Base-by-base conservation (phyloP, 164 flowering plant genomes). In the Brasenia schreberi region DNA sequence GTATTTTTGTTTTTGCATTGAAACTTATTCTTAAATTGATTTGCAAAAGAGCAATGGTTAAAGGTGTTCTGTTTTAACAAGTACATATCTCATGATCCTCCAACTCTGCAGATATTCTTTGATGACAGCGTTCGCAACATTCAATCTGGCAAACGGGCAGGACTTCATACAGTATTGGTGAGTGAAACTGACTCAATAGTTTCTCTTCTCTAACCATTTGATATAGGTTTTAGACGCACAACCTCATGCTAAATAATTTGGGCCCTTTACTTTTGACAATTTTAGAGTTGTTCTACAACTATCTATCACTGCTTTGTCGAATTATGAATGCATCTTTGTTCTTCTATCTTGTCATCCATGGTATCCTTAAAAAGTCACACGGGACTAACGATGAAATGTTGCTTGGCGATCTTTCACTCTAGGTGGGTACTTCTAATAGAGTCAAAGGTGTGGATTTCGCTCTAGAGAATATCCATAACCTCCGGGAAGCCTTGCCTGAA, bases 61-160 rank as follows among this genome's bases (percentile, higher is more conserved):
- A 18, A n/a, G 18, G 19, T 61, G 3, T 4, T 10, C 5, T 18
- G 18, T 61, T 61, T 61, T 61, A 18, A 23, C 17, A 61, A 9
- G 18, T 11, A 61, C 18, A 7, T 10, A 61, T 7, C 23, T 18
- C 33, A 18, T 18, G 10, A 12, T 61, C 18, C 7, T 11, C 10
- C 27, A 42, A 42, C 11, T 14, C 74, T 74, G 11, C 90, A 95
- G 99, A 69, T 95, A 68, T 95, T 95, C 83, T 95, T 95, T 66
- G 97, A 95, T 63, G 99, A 95, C 45, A 88, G 96, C 33, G 67
- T 86, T 63, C 97, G 98, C 2, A 95, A 95, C 68, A 43, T 95
- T 56, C 83, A 85, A 70, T 72, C 86, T 33, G 99, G 81, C 58
- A 92, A 92, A 75, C 75, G 68, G 3, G 33, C 81, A 64, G 91